Conservation (phyloP, 305 asterid genomes). For the Solanum hybrid region DNA sequence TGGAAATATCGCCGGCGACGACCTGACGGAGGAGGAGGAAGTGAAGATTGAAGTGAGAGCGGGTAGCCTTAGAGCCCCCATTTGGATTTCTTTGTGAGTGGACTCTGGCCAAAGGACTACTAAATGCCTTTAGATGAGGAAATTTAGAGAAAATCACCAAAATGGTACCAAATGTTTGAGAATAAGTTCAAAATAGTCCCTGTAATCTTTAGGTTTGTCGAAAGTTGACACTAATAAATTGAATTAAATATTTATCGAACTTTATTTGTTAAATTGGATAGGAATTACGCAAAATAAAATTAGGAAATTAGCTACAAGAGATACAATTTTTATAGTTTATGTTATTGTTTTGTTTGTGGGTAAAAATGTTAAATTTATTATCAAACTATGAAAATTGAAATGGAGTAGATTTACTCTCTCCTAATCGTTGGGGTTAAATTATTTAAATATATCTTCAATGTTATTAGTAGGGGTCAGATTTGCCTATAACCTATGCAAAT, state of each 20-base stretch:
- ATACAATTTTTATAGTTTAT: background rate
- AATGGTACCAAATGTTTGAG: background rate
- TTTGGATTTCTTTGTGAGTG: background rate
- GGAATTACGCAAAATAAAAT: background rate
- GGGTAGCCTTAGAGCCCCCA: constrained; percentile 80
- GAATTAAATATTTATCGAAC: background rate
- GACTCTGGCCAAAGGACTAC: background rate
- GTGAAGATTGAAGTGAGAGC: constrained; percentile 50
- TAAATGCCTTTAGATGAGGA: background rate
- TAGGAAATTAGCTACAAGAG: background rate
- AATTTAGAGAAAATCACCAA: background rate
- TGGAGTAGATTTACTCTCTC: background rate
- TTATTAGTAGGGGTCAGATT: background rate
- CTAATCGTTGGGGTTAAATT: background rate
- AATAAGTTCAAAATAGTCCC: background rate
- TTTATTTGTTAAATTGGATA: background rate
- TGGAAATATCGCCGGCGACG: constrained; percentile 23
- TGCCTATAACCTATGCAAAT: background rate
- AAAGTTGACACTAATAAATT: background rate
- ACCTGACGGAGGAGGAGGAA: constrained; percentile 26
- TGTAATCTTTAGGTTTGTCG: background rate
- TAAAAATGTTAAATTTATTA: too few relatives aligned
- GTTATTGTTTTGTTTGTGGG: too few relatives aligned
- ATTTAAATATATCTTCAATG: background rate
- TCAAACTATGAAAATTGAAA: background rate